phyloP scores from a whole-genome alignment of 805 yeast genomes.

The Starmerella stigmatis region DNA sequence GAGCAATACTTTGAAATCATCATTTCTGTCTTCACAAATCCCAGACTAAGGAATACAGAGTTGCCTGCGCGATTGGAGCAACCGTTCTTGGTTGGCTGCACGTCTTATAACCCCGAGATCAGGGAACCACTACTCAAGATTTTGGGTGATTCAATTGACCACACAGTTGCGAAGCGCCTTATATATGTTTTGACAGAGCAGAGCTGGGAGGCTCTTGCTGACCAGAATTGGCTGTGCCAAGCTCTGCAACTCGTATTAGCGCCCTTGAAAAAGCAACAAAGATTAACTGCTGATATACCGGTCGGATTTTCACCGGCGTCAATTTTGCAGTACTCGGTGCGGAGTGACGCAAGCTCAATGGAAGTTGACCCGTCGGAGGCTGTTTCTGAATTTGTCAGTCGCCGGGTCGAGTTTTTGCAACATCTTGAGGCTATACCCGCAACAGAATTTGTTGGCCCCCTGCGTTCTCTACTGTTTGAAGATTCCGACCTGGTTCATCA shows the following conservation, averaged over 20 bases:
- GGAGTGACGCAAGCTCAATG: constrained; percentile 5
- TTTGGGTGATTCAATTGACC: constrained; percentile 65
- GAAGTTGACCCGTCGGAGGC: constrained; percentile 29
- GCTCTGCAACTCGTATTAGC: constrained; percentile 81
- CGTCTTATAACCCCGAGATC: constrained; percentile 51
- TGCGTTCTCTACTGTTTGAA: constrained; percentile 71
- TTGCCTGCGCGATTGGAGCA: constrained; percentile 92
- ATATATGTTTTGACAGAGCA: constrained; percentile 87
- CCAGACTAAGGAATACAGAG: constrained; percentile 68
- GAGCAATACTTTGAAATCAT: constrained; percentile 76
- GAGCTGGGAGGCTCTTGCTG: constrained; percentile 92
- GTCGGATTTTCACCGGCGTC: constrained; percentile 29
- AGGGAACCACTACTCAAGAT: constrained; percentile 72
- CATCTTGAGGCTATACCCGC: constrained; percentile 40
- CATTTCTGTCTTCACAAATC: constrained; percentile 76
- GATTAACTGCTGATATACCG: constrained; percentile 34
- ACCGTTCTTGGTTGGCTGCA: constrained; percentile 88
- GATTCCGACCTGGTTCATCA: constrained; percentile 68
- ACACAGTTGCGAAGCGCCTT: constrained; percentile 64
- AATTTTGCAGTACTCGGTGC: constrained; percentile 16
- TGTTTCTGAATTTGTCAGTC: constrained; percentile 31
- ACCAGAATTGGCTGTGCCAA: constrained; percentile 89
- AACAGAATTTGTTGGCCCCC: constrained; percentile 54
- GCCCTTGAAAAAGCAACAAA: constrained; percentile 47
- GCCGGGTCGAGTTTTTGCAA: constrained; percentile 27